phyloP scores from a whole-genome alignment of 352 stramenopile genomes.

The Phytophthora macrochlamydospora region DNA sequence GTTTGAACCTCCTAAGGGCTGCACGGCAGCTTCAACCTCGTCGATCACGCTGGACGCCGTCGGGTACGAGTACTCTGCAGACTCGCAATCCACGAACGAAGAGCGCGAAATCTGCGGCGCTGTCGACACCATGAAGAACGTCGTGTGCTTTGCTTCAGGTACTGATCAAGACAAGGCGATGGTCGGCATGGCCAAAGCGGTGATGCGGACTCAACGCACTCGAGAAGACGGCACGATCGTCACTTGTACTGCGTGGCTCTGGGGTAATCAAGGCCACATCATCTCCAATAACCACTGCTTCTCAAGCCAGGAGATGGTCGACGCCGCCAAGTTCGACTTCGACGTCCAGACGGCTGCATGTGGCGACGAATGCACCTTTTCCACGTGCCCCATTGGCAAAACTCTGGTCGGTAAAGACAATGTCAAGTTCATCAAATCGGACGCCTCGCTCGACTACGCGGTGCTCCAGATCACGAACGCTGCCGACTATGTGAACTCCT shows the following conservation, averaged over 20 bases:
- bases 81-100: constrained; percentile 45
- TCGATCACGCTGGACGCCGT: constrained; percentile 35
- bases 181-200: constrained; percentile 43
- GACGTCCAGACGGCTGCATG: constrained; percentile 60
- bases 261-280: constrained; percentile 63
- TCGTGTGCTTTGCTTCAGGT: constrained; percentile 41
- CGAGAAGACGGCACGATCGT: constrained; percentile 51
- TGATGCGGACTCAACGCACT: constrained; percentile 55
- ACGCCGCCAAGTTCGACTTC: constrained; percentile 56
- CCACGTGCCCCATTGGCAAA: constrained; percentile 43
- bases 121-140: constrained; percentile 66
- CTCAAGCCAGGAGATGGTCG: constrained; percentile 44
- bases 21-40: constrained; percentile 18
- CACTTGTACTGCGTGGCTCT: constrained; percentile 55
- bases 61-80: constrained; percentile 48
- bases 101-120: constrained; percentile 49
- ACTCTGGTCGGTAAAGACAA: constrained; percentile 42
- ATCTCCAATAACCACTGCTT: constrained; percentile 76
- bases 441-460: constrained; percentile 57
- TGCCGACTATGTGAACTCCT: constrained; percentile 41
- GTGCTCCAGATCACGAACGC: constrained; percentile 56
- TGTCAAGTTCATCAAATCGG: constrained; percentile 63
- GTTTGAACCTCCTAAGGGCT: constrained; percentile 45
- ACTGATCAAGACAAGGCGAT: constrained; percentile 42
- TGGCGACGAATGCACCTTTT: constrained; percentile 47